phyloP scores from a whole-genome alignment of 805 yeast species.

The Wickerhamomyces queroliae region DNA sequence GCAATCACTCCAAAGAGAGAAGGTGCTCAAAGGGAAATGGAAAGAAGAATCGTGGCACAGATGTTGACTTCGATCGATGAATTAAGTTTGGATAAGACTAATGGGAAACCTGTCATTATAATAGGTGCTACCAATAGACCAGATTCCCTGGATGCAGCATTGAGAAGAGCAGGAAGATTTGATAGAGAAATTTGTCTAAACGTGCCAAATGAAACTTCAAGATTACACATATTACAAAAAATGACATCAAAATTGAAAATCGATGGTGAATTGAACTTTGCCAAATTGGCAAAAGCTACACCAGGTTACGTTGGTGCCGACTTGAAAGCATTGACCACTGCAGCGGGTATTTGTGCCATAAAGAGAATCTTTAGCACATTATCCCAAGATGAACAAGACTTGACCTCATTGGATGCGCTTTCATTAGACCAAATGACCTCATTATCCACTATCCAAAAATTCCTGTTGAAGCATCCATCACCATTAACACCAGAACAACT shows the following conservation, averaged over 20 bases:
- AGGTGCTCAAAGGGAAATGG: slow-evolving; percentile 98
- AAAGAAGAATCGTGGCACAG: slow-evolving; percentile 93
- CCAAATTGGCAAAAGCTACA: slow-evolving; percentile 78
- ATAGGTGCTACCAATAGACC: slow-evolving; percentile 98
- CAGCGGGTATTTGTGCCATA: slow-evolving; percentile 92
- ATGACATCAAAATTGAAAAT: slow-evolving; percentile 66
- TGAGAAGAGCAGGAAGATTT: slow-evolving; percentile 94
- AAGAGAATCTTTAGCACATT: slow-evolving; percentile 76
- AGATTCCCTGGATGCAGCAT: slow-evolving; percentile 88
- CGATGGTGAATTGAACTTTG: slow-evolving; percentile 65
- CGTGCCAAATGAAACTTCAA: slow-evolving; percentile 86
- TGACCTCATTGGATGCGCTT: slow-evolving; percentile 24
- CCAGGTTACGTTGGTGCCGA: slow-evolving; percentile 99
- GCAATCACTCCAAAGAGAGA: slow-evolving; percentile 98
- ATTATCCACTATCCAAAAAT: slow-evolving; percentile 63
- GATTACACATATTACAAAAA: slow-evolving; percentile 68
- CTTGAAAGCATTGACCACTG: slow-evolving; percentile 85
- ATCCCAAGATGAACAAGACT: slow-evolving; percentile 22
- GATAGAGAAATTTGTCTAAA: slow-evolving; percentile 91
- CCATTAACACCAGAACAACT: slow-evolving; percentile 75
- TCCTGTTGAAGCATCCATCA: slow-evolving; percentile 68
- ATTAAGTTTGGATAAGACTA: slow-evolving; percentile 78
- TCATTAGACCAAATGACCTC: slow-evolving; percentile 21
- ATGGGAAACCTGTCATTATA: slow-evolving; percentile 87
- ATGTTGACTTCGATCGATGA: slow-evolving; percentile 93